Base-by-base conservation (phyloP, 495 filamentous ascomycete genomes). In the Immersiella caudata region DNA sequence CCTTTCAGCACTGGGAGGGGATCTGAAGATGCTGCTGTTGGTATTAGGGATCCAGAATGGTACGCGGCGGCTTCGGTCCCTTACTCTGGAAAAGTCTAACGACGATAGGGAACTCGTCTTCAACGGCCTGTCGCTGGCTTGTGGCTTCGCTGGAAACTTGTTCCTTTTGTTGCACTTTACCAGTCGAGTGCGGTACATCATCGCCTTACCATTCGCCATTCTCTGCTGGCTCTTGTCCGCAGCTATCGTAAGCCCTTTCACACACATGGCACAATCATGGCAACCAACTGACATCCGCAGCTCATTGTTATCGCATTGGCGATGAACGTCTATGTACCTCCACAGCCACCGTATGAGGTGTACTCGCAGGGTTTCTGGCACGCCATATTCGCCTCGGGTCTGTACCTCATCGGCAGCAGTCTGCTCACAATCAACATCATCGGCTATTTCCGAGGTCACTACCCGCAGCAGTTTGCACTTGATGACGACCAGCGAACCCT, bases 131-230 rank as follows among this genome's bases (percentile, higher is more conserved):
- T 91, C 89, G 18, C 81, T 93, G 6, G 84, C 82, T 7, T 87
- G 80, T 62, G 91, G 90, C 7, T 84, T 93, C 26, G 74, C 85
- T 1, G 91, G 91, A 5, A 93, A 94, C 72, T 62, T 91, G 4
- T 88, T 90, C 68, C 79, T 93, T n/a, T 75, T 93, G 1, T 83
- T 90, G 65, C 93, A 94, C 73, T 95, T 95, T 71, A 93, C 90
- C 0, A 81, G 84, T 50, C 81, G 85, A 1, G 82, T 94, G 22
- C 84, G 91, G 21, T 95, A 94, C 77, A 91, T 91, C 60, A 79
- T 93, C 57, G 89, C 91, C 4, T 72, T 93, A 26, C 90, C 91
- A 0, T 75, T 86, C 27, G 88, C 89, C 0, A 92, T 92, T 33
- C 75, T 90, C 27, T 73, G 85, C 33, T 93, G 91, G 91, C 85